Evolutionary conservation across 257 asterid species (phyloP).

Genomic region (Gentiana dahurica): DNA sequence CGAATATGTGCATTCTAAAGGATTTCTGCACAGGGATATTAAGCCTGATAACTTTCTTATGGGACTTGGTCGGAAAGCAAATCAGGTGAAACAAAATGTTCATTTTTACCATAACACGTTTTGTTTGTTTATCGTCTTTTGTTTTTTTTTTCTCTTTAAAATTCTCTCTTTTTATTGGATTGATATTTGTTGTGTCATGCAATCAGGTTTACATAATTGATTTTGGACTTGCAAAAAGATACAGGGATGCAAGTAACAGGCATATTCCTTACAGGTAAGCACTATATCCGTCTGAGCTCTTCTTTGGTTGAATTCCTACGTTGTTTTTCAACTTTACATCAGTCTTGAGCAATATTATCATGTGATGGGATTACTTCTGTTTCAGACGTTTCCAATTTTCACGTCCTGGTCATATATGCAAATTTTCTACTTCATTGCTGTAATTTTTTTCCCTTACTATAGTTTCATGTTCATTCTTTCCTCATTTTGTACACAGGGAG

Average conservation of each 20-base stretch:
- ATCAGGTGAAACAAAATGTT: slow-evolving; percentile 19
- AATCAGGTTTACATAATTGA: slow-evolving; percentile 67
- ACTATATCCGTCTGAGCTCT: no score
- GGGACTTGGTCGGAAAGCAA: slow-evolving; percentile 42
- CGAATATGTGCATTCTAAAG: slow-evolving; percentile 39
- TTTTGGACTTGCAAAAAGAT: slow-evolving; percentile 89
- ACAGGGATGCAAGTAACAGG: slow-evolving; percentile 59
- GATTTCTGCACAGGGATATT: slow-evolving; percentile 33
- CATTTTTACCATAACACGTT: background rate
- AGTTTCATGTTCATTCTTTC: background rate
- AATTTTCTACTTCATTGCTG: background rate
- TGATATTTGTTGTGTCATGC: slow-evolving; percentile 1
- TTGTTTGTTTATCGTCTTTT: background rate
- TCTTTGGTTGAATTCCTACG: no score
- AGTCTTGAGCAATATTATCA: no score
- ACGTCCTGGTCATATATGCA: background rate
- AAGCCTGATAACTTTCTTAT: slow-evolving; percentile 42
- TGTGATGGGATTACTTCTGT: no score
- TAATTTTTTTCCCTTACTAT: background rate
- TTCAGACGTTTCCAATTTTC: background rate
- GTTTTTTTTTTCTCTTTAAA: background rate
- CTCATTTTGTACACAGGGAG: slow-evolving; percentile 50
- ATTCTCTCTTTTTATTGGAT: background rate
- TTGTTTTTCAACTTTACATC: no score
- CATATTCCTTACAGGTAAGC: slow-evolving; percentile 78